A percentile compares a stretch with the other conserved stretches of the same genome.
These are phyloP conservation scores for Nicotiana knightiana DNA, from an alignment of 257 asterid genomes.

Conservation along the genomic window DNA sequence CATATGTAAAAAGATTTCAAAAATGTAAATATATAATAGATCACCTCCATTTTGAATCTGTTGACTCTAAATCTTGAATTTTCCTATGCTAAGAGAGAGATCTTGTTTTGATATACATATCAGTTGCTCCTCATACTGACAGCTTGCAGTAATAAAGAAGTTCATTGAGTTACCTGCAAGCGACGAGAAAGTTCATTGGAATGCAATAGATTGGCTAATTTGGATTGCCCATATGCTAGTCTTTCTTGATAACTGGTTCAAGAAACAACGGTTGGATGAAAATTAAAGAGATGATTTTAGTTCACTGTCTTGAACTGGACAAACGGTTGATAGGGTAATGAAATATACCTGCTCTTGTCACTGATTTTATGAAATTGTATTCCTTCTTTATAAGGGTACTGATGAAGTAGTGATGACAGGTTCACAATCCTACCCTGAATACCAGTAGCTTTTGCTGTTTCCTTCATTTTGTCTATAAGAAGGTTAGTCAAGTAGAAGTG, in stretches of 20 bases:
- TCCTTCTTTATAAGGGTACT: slow-evolving; percentile 45
- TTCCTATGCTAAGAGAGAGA: too few species aligned
- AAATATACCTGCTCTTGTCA: slow-evolving; percentile 40
- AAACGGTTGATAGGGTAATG: too few species aligned
- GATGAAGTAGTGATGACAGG: slow-evolving; percentile 68
- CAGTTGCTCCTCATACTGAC: not conserved
- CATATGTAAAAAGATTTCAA: too few species aligned
- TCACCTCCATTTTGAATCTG: too few species aligned
- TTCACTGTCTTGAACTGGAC: too few species aligned
- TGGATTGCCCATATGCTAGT: slow-evolving; percentile 81
- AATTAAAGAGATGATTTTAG: not conserved
- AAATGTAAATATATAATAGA: too few species aligned
- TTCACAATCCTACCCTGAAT: slow-evolving; percentile 80
- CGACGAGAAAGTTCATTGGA: slow-evolving; percentile 69
- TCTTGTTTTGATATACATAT: not conserved
- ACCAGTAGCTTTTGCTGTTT: slow-evolving; percentile 55
- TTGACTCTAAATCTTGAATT: too few species aligned
- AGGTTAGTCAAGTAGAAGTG: slow-evolving; percentile 91
- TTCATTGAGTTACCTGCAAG: slow-evolving; percentile 37
- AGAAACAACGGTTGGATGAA: not conserved
- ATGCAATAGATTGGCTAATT: slow-evolving; percentile 68
- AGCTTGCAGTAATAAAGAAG: not conserved
- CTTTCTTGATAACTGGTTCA: slow-evolving; percentile 59
- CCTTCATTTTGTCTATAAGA: slow-evolving; percentile 81
- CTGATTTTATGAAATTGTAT: slow-evolving; percentile 51